Evolutionary conservation across 1,284 basidiomycete species (phyloP), one percentile per base, ranked within the genome.

Genomic region (Ustilago trichophora): DNA sequence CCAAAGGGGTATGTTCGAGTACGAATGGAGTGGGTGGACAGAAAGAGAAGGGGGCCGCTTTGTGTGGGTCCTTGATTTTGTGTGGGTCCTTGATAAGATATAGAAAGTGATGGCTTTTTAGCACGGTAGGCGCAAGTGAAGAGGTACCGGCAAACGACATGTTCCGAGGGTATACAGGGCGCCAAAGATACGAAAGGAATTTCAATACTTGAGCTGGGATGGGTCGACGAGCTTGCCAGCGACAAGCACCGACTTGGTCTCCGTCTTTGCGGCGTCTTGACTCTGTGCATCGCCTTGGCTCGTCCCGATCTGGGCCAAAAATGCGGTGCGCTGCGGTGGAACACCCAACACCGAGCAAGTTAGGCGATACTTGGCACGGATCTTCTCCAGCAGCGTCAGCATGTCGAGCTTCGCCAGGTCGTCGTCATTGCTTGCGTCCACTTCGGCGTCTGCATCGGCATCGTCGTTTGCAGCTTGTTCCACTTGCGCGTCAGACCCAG

Each of bases 301-400:
- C 13, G 9, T 11, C 1, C 36, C 44, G 12, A 55, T 40, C 18
- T 49, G 48, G 5, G 64, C 40, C 21, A 53, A 35, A 3, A 37
- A 27, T 18, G 31, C 21, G 4, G 64, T 35, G 0, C 51, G 52
- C 26, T 54, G 57, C 0, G 91, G 89, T 29, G 87, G 84, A 8
- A 92, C 85, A 29, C 91, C 90, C n/a, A 97, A 84, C 0, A 87
- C 87, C 0, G 92, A 88, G 75, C 93, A 97, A 18, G 93, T 86
- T 0, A 89, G 86, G 73, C 90, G 90, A 83, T 97, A 96, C 71
- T 91, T 87, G 3, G 93, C 91, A 26, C 92, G 87, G 63, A 96
- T 94, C 68, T 90, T 88, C 34, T 88, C 87, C 57, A 95, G 87
- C 21, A 93, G 86, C 50, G 87, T 87, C 10, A 87, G 83, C 40